Base-by-base conservation (phyloP, 2,329 filamentous ascomycete species). In the Aspergillus amoenus region DNA sequence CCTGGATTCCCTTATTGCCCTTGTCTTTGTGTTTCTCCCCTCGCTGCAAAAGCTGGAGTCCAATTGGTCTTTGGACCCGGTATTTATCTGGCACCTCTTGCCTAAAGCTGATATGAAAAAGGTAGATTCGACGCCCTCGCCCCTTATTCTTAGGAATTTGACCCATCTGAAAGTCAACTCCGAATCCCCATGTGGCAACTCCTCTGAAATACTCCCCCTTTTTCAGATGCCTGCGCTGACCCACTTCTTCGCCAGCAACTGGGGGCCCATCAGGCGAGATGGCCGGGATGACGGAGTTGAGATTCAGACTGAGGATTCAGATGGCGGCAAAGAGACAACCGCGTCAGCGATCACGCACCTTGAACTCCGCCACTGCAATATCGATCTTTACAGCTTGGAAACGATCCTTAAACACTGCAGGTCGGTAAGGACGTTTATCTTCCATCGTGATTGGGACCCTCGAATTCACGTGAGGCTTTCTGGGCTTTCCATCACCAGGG, bases 371-470 rank as follows among this genome's bases (percentile, higher is more conserved):
- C 21, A 57, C n/a, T 57, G 48, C 44, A 49, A 32, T 18, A 22
- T 54, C 3, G 40, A 50, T 39, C 1, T 50, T 15, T 49, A 49
- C 30, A 49, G 18, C n/a, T 18, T 49, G 40, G 39, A 43, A 50
- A 48, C 40, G 17, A 30, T 57, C 22, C 4, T 57, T 7, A 46
- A 21, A 17, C 24, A 17, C 13, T 57, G 55, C 21, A 39, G 30
- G 21, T 54, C 45, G 40, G 18, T 57, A n/a, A 30, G 34, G 17
- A 57, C 55, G 9, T 50, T 57, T 18, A 57, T 57, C 32, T 39
- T 57, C 17, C 55, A 57, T 39, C 55, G 55, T 11, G 55, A 57
- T 5, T 52, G 55, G 41, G 55, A 48, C n/a, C 48, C 48, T 21
- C 18, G 55, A 41, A 11, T 57, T 22, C 49, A 41, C 21, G 49